Evolutionary conservation across 352 stramenopile genomes (phyloP).

Genomic region (Globisporangium alternatum): DNA sequence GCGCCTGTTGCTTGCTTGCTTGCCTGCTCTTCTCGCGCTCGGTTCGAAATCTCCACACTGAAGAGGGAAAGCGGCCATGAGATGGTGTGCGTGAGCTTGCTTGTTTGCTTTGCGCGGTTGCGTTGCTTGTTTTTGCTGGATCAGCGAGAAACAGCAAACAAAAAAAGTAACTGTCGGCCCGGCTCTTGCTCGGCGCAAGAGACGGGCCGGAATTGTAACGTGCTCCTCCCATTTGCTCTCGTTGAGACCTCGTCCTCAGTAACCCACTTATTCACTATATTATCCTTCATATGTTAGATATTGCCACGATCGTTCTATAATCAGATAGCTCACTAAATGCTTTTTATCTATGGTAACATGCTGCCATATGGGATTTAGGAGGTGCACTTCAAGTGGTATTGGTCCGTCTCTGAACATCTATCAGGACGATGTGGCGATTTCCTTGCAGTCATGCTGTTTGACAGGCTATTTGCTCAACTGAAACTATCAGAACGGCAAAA

Average conservation of each 20-base stretch:
- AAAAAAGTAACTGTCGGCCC: background rate
- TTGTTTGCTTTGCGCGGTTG: background rate
- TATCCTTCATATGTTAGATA: no score
- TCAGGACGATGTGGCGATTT: slow-evolving; percentile 3
- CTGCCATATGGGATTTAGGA: background rate
- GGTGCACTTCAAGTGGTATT: background rate
- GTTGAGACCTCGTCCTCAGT: no score
- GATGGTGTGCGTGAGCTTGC: background rate
- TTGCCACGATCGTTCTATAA: no score
- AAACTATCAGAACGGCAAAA: background rate
- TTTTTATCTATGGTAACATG: background rate
- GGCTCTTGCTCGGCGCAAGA: no score
- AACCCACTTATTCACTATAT: no score
- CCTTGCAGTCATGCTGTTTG: background rate
- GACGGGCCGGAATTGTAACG: no score
- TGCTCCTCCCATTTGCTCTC: no score
- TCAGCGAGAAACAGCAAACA: background rate
- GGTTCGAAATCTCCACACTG: slow-evolving; percentile 8
- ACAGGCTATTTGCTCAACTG: background rate
- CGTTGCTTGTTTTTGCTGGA: background rate
- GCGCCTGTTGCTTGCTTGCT: background rate
- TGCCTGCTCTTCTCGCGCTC: background rate
- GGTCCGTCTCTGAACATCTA: background rate
- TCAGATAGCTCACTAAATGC: no score
- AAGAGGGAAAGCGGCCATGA: background rate